phyloP scores from a whole-genome alignment of 495 filamentous ascomycete genomes.

The Xylaria cubensis region DNA sequence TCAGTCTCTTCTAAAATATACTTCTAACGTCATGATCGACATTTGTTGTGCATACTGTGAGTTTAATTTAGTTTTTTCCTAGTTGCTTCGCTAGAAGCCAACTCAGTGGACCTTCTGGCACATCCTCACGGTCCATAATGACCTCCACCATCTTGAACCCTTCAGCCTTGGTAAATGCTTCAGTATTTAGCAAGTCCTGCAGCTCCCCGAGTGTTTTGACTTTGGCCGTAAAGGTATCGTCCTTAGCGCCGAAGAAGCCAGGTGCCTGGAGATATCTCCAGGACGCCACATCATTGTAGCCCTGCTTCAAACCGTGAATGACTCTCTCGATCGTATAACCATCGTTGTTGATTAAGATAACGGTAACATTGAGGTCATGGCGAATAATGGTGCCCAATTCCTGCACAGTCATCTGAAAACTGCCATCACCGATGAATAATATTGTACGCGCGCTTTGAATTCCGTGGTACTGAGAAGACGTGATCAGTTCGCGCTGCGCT shows the following conservation, averaged over 20 bases:
- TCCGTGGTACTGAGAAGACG: constrained; percentile 20
- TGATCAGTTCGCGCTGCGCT: constrained; percentile 61
- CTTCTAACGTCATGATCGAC: no score
- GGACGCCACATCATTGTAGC: constrained; percentile 73
- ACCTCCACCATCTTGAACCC: constrained; percentile 72
- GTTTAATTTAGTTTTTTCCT: constrained; percentile 33
- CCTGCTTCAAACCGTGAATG: constrained; percentile 68
- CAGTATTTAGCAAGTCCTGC: constrained; percentile 62
- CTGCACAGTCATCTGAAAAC: constrained; percentile 76
- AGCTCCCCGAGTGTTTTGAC: constrained; percentile 69
- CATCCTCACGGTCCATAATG: constrained; percentile 75
- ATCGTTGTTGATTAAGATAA: constrained; percentile 69
- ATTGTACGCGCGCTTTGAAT: constrained; percentile 60
- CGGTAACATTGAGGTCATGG: constrained; percentile 71
- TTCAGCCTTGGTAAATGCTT: constrained; percentile 57
- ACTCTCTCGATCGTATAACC: constrained; percentile 71
- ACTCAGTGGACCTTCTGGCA: constrained; percentile 65
- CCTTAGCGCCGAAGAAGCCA: constrained; percentile 63
- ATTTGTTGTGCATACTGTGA: neutral
- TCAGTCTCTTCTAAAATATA: neutral
- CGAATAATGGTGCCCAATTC: constrained; percentile 77
- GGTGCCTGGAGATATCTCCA: constrained; percentile 72
- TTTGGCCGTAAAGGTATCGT: constrained; percentile 62
- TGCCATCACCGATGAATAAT: constrained; percentile 80
- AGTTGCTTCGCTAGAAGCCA: constrained; percentile 64